Base-by-base conservation (phyloP, 2,329 filamentous ascomycete genomes). In the Fusarium falciforme region DNA sequence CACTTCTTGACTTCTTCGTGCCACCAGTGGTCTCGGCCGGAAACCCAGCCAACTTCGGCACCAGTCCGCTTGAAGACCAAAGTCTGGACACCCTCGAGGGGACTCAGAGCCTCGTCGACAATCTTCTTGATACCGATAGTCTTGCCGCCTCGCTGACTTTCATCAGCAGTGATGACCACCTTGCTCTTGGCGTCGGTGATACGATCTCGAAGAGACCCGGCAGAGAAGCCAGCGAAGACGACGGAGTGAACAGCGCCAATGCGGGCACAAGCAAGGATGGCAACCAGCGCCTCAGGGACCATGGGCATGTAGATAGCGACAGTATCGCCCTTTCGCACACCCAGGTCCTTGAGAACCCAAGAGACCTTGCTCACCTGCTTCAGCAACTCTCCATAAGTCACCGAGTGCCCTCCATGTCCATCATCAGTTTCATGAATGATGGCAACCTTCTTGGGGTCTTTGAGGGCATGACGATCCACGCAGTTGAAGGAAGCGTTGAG, bases 371-470 rank as follows among this genome's bases (percentile, higher is more conserved):
- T 97, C 44, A 98, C 95, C 83, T 98, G 91, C 71, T 94, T 91
- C 66, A 98, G 89, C 47, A 98, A 92, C 87, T 98, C 94, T 76
- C 92, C 90, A 78, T 98, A 98, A 74, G 94, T 95, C 81, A 98
- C 91, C 63, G 87, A 94, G 71, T 94, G 93, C 78, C 95, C 94
- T 22, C 91, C 89, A 83, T 97, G 94, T 27, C 91, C 90, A 83
- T 98, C 95, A 80, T 98, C 96, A 68, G 94, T 94, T 86, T 98
- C 95, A 86, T 98, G 98, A 85, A 98, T 96, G 83, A 98, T 96
- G 79, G 95, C 96, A 29, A 95, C 90, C 86, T 92, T 94, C 85
- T 97, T 87, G 22, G 96, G 96, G 84, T 97, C 90, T 84, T 94
- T 94, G 84, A 96, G 89, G 3, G 95, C 96, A 83, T 98, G 95